Percentiles rank a stretch among this genome's conserved stretches.
Evolutionary conservation across 768 basidiomycete genomes (phyloP).

Genomic region (Termitomyces eurrhizus): DNA sequence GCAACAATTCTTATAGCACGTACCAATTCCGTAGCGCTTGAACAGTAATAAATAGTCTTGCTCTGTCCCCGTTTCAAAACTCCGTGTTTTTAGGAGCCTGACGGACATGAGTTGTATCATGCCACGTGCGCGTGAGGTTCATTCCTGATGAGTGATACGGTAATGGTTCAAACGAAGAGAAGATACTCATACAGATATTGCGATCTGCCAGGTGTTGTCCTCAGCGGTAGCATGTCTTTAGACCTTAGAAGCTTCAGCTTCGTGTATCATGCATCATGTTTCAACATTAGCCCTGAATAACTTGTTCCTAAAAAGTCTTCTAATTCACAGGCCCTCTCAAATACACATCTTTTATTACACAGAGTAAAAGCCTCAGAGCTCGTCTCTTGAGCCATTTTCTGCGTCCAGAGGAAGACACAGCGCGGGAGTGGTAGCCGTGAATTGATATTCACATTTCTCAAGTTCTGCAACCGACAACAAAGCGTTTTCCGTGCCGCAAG

Average conservation of each 20-base stretch:
- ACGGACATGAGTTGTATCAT: background rate
- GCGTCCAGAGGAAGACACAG: constrained; percentile 60
- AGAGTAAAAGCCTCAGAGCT: constrained; percentile 27
- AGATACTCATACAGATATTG: no score
- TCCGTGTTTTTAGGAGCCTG: background rate
- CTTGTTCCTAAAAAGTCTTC: background rate
- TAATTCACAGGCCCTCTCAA: background rate
- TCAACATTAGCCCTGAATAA: background rate
- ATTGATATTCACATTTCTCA: constrained; percentile 94
- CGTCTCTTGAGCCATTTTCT: constrained; percentile 33
- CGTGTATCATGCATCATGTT: background rate
- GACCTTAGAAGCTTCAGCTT: no score
- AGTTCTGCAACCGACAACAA: constrained; percentile 78
- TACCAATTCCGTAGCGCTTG: background rate
- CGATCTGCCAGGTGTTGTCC: no score
- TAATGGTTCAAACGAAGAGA: no score
- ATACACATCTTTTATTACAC: constrained; percentile 4
- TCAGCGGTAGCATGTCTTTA: no score
- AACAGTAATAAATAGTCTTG: background rate
- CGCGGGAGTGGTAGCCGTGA: constrained; percentile 82
- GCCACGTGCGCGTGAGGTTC: background rate
- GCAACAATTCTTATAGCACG: background rate
- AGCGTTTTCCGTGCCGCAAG: constrained; percentile 84
- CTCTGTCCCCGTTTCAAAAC: background rate
- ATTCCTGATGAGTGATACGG: no score